Conservation (phyloP, 257 asterid genomes). For the Petunia secreta region DNA sequence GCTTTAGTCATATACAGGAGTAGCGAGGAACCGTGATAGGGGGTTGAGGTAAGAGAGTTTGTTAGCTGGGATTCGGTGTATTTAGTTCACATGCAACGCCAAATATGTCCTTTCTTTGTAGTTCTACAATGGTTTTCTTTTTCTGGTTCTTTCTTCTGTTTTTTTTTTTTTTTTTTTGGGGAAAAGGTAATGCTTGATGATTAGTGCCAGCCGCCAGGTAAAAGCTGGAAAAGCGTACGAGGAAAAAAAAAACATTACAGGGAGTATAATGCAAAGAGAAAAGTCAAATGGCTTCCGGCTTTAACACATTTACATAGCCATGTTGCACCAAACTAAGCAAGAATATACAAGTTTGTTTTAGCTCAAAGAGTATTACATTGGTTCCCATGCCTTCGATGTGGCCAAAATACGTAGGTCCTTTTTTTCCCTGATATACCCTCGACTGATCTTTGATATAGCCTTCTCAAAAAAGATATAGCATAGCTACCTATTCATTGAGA, state of each 20-base stretch:
- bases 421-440: background rate
- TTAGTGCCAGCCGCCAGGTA: too few species aligned
- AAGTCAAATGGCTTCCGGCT: too few species aligned
- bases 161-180: too few species aligned
- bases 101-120: background rate
- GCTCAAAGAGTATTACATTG: background rate
- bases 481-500: background rate
- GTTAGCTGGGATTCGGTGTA: background rate
- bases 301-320: too few species aligned
- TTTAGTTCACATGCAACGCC: background rate
- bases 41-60: slow-evolving; percentile 1
- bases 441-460: background rate
- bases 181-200: too few species aligned
- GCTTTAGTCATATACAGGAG: background rate
- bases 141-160: too few species aligned
- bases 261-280: too few species aligned
- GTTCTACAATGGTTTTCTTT: background rate
- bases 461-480: background rate
- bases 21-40: background rate
- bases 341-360: too few species aligned
- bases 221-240: too few species aligned
- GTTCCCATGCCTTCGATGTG: background rate
- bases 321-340: too few species aligned
- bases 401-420: background rate
- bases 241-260: too few species aligned